Evolutionary conservation across 2,329 filamentous ascomycete genomes (phyloP).

Genomic region (Gaeumannomyces sp.): DNA sequence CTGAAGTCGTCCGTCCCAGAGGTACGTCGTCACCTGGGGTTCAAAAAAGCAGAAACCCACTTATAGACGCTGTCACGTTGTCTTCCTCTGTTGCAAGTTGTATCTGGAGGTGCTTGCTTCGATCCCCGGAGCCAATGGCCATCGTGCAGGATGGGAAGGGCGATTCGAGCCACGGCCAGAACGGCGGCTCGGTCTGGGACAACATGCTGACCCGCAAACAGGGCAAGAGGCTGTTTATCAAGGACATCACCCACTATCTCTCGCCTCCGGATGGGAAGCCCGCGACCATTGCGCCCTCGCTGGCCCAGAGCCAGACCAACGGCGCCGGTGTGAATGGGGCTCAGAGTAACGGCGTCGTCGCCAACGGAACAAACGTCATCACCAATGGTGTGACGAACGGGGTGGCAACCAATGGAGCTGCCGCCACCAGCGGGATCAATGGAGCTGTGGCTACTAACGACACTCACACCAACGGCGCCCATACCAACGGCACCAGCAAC

Average conservation of each 20-base stretch:
- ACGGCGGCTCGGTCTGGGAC: background rate
- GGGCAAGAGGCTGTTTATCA: conserved; percentile 94
- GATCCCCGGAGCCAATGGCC: background rate
- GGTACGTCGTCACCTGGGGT: background rate
- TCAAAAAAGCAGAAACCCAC: too few relatives aligned
- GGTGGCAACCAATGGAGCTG: conserved; percentile 24
- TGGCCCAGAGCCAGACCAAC: conserved; percentile 38
- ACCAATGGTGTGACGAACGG: conserved; percentile 35
- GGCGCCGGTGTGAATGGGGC: conserved; percentile 20
- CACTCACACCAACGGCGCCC: conserved; percentile 18
- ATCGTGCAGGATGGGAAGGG: too few relatives aligned
- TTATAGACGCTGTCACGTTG: too few relatives aligned
- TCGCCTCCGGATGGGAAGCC: conserved; percentile 66
- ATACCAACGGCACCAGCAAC: conserved; percentile 21
- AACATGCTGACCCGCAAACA: conserved; percentile 27
- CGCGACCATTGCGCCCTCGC: conserved; percentile 70
- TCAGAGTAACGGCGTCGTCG: conserved; percentile 21
- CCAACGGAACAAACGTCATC: background rate
- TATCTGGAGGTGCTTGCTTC: background rate
- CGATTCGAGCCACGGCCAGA: too few relatives aligned
- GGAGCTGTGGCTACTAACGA: too few relatives aligned
- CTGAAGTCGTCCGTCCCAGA: conserved; percentile 7
- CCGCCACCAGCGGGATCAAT: conserved; percentile 63
- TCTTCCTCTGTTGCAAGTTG: background rate
- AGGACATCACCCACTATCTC: conserved; percentile 93